phyloP scores from a whole-genome alignment of 2,329 filamentous ascomycete species.

The Zasmidium angulare region DNA sequence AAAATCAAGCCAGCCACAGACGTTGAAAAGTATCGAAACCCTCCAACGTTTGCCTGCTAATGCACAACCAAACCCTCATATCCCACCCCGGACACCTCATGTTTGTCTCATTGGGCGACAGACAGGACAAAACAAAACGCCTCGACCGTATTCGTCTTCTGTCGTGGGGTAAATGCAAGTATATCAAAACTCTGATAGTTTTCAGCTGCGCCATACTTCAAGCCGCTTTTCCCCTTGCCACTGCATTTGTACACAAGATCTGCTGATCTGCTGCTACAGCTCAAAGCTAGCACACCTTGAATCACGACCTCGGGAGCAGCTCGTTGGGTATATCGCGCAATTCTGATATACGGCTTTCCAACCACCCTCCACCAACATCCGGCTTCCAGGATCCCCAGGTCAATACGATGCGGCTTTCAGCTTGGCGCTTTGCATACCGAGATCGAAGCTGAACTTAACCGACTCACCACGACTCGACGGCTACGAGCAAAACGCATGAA shows the following conservation, averaged over 20 bases:
- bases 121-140: neutral
- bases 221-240: neutral
- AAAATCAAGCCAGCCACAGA: neutral
- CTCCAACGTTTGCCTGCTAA: neutral
- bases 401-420: neutral
- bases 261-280: neutral
- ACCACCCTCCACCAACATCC: neutral
- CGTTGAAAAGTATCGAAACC: neutral
- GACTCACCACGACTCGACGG: neutral
- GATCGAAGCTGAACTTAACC: neutral
- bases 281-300: neutral
- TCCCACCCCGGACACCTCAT: neutral
- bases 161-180: neutral
- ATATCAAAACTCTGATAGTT: neutral
- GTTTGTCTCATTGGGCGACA: neutral
- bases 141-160: neutral
- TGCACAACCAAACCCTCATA: neutral
- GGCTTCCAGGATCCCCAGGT: neutral
- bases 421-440: neutral
- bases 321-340: neutral
- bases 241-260: neutral
- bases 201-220: neutral
- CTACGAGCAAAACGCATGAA: neutral
- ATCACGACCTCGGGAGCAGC: neutral
- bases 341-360: too few relatives aligned